Conservation (phyloP, 2,329 filamentous ascomycete species). For the Xylariomycetidae sp. region DNA sequence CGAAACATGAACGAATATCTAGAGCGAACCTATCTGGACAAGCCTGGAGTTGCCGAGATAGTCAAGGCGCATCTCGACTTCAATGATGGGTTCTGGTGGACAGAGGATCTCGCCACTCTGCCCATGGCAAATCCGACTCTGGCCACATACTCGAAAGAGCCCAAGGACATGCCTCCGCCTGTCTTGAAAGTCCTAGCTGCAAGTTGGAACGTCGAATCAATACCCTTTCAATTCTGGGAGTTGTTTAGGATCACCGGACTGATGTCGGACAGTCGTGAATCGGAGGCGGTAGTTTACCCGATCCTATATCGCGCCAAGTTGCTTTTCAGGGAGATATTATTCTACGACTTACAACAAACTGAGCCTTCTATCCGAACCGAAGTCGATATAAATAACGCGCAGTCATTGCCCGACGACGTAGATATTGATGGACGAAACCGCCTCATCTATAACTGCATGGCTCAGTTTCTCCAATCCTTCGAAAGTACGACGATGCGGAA, state of each 20-base stretch:
- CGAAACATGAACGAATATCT: conserved; percentile 50
- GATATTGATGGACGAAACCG: conserved; percentile 44
- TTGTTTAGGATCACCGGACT: conserved; percentile 46
- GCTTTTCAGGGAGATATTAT: conserved; percentile 49
- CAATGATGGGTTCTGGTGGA: conserved; percentile 55
- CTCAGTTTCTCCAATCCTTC: conserved; percentile 48
- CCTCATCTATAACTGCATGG: conserved; percentile 45
- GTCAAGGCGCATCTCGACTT: conserved; percentile 46
- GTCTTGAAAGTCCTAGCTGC: conserved; percentile 46
- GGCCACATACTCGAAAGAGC: conserved; percentile 34
- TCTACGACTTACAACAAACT: conserved; percentile 48
- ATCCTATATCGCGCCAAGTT: conserved; percentile 50
- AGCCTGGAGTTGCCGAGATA: conserved; percentile 34
- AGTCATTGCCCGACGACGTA: conserved; percentile 35
- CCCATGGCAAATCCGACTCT: conserved; percentile 34
- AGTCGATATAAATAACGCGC: conserved; percentile 27
- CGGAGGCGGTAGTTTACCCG: conserved; percentile 45
- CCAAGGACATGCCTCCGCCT: conserved; percentile 40
- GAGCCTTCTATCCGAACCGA: conserved; percentile 40
- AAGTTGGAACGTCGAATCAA: conserved; percentile 46
- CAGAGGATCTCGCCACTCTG: conserved; percentile 41
- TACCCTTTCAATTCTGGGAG: conserved; percentile 48
- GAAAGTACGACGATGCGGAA: conserved; percentile 39
- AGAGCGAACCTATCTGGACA: conserved; percentile 39
- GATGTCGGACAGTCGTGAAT: conserved; percentile 43